Percentiles rank a stretch among this genome's conserved stretches.
Evolutionary conservation across 2,329 filamentous ascomycete species (phyloP).

Genomic region (Botrytis hyacinthi): DNA sequence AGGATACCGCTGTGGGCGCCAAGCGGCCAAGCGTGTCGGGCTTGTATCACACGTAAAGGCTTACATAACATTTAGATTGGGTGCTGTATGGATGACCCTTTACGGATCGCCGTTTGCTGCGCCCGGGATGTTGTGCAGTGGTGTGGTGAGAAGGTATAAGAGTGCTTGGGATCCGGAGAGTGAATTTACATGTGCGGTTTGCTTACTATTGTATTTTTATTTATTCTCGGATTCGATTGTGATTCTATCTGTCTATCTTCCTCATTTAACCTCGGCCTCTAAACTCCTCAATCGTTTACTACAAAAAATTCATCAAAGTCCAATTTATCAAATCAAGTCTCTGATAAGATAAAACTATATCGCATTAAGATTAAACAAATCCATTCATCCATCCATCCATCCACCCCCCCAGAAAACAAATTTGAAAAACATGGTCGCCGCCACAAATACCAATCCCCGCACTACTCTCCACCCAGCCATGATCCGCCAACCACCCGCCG

Average conservation of each 20-base stretch:
- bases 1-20: neutral
- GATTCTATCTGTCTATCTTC: neutral
- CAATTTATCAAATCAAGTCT: neutral
- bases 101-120: neutral
- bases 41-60: constrained; percentile 3
- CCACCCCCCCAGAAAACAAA: neutral
- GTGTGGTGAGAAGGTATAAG: neutral
- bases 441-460: constrained; percentile 8
- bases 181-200: neutral
- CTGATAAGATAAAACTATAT: neutral
- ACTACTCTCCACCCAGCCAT: constrained; percentile 18
- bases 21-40: neutral
- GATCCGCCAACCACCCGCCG: constrained; percentile 17
- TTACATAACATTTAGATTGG: neutral
- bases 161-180: neutral
- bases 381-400: neutral
- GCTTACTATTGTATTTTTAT: neutral
- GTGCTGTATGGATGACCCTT: neutral
- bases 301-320: neutral
- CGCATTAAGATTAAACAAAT: neutral
- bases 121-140: neutral
- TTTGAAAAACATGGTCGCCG: neutral
- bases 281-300: neutral
- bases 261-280: neutral
- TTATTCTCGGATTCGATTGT: neutral